Evolutionary conservation across 1,284 basidiomycete species (phyloP).

Genomic region (Flammula alnicola): DNA sequence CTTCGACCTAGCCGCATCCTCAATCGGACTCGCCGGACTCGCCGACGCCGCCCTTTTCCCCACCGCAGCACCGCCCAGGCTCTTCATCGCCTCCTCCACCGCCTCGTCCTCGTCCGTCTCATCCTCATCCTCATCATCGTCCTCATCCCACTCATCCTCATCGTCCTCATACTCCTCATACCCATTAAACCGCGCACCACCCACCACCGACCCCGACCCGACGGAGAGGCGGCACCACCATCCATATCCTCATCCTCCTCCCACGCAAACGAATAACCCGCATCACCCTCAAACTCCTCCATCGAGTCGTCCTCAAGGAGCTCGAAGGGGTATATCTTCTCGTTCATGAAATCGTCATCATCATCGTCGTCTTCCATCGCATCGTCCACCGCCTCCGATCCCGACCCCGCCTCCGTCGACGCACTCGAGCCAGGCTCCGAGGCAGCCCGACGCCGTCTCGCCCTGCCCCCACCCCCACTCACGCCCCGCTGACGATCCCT

Average conservation of each 20-base stretch:
- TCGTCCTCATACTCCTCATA: slow-evolving; percentile 14
- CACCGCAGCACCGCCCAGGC: background rate
- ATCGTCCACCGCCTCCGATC: too few species aligned
- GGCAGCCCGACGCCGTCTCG: too few species aligned
- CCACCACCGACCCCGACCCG: too few species aligned
- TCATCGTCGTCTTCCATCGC: slow-evolving; percentile 9
- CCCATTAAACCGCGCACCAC: background rate
- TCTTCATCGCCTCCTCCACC: slow-evolving; percentile 13
- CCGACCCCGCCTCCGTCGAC: too few species aligned
- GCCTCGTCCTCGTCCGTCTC: slow-evolving; percentile 10
- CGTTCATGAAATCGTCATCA: slow-evolving; percentile 23
- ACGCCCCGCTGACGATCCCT: too few species aligned
- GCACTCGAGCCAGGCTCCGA: too few species aligned
- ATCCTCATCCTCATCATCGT: slow-evolving; percentile 8
- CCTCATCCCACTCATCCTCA: slow-evolving; percentile 15
- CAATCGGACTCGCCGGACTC: background rate
- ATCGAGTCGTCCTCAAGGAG: slow-evolving; percentile 19
- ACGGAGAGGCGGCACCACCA: too few species aligned
- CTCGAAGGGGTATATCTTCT: slow-evolving; percentile 23
- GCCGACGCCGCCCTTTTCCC: slow-evolving; percentile 1
- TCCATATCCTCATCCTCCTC: slow-evolving; percentile 16
- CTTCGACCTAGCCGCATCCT: too few species aligned
- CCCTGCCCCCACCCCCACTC: too few species aligned
- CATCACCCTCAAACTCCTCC: slow-evolving; percentile 22
- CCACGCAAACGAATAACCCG: too few species aligned